phyloP scores from a whole-genome alignment of 805 yeast species.

The Starmerella etchellsii region DNA sequence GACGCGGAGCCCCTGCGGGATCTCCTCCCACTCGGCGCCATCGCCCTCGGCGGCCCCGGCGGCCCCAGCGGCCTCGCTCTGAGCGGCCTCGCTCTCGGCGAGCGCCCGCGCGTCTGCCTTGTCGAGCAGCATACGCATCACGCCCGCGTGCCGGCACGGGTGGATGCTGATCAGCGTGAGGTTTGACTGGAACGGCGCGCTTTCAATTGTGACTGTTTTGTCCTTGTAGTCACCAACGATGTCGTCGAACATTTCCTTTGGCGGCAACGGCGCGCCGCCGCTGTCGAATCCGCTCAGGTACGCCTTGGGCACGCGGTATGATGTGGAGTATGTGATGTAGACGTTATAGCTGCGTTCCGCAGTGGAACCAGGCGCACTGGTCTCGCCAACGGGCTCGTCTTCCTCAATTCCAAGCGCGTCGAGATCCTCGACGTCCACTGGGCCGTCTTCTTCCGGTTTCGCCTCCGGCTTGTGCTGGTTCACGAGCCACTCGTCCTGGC shows the following conservation, averaged over 20 bases:
- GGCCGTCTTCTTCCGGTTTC: constrained; percentile 15
- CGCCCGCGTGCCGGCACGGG: constrained; percentile 91
- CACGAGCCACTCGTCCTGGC: constrained; percentile 30
- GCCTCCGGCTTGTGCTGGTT: constrained; percentile 3
- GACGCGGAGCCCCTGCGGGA: constrained; percentile 50
- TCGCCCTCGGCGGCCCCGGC: too few relatives aligned
- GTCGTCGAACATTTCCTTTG: constrained; percentile 89
- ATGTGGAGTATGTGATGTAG: constrained; percentile 84
- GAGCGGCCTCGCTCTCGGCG: constrained; percentile 4
- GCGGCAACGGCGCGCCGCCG: constrained; percentile 74
- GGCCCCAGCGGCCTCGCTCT: too few relatives aligned
- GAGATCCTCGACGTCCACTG: constrained; percentile 26
- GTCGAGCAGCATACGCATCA: constrained; percentile 78
- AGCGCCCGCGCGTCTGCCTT: constrained; percentile 39
- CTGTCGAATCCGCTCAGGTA: constrained; percentile 77
- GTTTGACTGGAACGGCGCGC: constrained; percentile 68
- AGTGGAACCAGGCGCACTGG: constrained; percentile 1
- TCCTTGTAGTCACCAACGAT: constrained; percentile 82
- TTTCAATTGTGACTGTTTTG: constrained; percentile 92
- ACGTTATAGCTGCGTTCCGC: constrained; percentile 51
- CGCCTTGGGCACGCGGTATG: constrained; percentile 91
- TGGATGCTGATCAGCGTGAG: constrained; percentile 78
- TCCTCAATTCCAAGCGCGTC: constrained; percentile 24
- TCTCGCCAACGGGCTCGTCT: constrained; percentile 32
- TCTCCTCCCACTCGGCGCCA: constrained; percentile 46